Evolutionary conservation across 495 filamentous ascomycete species (phyloP).

Genomic region (Extremus antarcticus): DNA sequence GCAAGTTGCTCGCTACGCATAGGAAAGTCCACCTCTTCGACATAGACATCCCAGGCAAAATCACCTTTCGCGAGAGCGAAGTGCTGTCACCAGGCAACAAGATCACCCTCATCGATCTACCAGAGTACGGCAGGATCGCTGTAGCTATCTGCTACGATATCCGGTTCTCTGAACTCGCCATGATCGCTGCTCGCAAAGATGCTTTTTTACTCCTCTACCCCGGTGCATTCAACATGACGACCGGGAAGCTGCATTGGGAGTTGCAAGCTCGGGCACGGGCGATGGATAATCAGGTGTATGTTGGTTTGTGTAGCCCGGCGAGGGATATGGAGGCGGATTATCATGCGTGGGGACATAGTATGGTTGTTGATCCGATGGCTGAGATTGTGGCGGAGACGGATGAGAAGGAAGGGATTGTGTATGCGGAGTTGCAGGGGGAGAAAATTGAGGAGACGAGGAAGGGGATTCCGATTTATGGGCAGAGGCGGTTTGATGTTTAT

Average conservation of each 20-base stretch:
- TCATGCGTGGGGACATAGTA: constrained; percentile 82
- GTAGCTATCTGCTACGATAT: constrained; percentile 96
- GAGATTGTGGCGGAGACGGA: constrained; percentile 61
- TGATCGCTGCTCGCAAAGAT: constrained; percentile 72
- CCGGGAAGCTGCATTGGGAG: constrained; percentile 84
- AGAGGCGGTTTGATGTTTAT: constrained; percentile 93
- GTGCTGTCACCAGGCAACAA: constrained; percentile 74
- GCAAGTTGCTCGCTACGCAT: constrained; percentile 70
- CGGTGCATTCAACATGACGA: constrained; percentile 90
- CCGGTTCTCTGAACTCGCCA: constrained; percentile 89
- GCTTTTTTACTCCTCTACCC: constrained; percentile 83
- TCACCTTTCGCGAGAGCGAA: constrained; percentile 81
- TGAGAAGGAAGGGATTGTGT: constrained; percentile 64
- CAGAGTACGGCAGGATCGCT: constrained; percentile 73
- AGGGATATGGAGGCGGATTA: constrained; percentile 68
- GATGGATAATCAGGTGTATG: constrained; percentile 90
- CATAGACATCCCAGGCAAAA: constrained; percentile 93
- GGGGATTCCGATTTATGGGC: constrained; percentile 71
- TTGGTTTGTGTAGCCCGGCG: constrained; percentile 84
- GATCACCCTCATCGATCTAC: constrained; percentile 69
- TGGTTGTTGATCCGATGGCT: constrained; percentile 85
- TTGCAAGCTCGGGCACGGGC: constrained; percentile 73
- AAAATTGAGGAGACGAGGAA: constrained; percentile 67
- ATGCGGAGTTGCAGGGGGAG: constrained; percentile 59
- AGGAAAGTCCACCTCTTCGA: constrained; percentile 98